Evolutionary conservation across 139 green algal genomes (phyloP), one percentile per base, ranked within the genome.

Genomic region (Asterochloris sp.): DNA sequence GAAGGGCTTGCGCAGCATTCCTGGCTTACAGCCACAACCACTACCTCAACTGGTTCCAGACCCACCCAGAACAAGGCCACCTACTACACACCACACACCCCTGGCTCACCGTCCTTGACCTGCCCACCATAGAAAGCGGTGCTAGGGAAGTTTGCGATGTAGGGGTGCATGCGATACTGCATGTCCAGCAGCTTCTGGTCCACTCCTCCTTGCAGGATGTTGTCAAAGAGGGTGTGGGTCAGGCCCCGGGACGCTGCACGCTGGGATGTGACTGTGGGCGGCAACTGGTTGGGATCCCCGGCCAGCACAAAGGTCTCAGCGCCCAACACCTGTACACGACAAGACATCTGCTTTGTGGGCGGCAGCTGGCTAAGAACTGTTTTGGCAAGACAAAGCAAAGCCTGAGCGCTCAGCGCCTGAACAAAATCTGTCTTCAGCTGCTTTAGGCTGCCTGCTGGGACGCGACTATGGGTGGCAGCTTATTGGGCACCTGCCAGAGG

Each of bases 151-250:
- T 62, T 81, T 4, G 88, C 87, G 60, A 98, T 94, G 21, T 73
- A 78, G 10, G 94, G 94, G 82, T 98, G 93, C 95, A 98, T 98
- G 62, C 94, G 89, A 86, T 99, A 99, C 89, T 99, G 96, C 17
- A 88, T 95, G 82, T 98, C 89, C 82, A 99, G 89, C 85, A 99
- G 87, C 67, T 91, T 73, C 13, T 89, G 87, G 29, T 78, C 1
- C 26, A 99, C 21, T 14, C 95, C 94, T 84, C 87, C 75, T 28
- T 9, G 69, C 71, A 76, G 71, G 71, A 26, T 80, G 38, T 92
- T 83, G n/a, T 94, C 91, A 82, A 98, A 99, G 63, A 99, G 85
- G 16, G 93, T 96, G 23, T 91, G 80, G 54, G 91, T 88, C 76
- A 99, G 88, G 0, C 88, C 89, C 17, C n/a, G 78, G 67, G 81